A percentile compares a stretch with the other conserved stretches of the same genome.
Evolutionary conservation across 2,329 filamentous ascomycete species (phyloP).

Genomic region (Ceratocystis smalleyi): DNA sequence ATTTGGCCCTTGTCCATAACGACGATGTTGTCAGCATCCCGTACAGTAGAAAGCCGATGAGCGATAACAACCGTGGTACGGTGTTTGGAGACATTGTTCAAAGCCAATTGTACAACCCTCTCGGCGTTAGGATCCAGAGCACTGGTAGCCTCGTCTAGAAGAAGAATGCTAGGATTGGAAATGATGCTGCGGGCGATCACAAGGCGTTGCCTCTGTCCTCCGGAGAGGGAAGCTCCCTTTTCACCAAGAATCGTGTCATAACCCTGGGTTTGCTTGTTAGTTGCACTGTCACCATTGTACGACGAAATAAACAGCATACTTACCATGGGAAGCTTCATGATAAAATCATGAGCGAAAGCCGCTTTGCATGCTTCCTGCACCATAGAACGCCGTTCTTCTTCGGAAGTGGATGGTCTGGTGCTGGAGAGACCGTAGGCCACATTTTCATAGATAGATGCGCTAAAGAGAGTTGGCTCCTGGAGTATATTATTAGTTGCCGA

Average conservation of each 20-base stretch:
- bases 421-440: conserved; percentile 33
- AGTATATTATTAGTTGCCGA: conserved; percentile 10
- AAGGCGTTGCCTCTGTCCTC: conserved; percentile 51
- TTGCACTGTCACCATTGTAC: too few relatives aligned
- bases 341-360: conserved; percentile 39
- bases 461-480: conserved; percentile 39
- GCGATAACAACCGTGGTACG: conserved; percentile 53
- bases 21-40: conserved; percentile 48
- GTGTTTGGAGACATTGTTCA: conserved; percentile 37
- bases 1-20: conserved; percentile 45
- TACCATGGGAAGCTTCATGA: conserved; percentile 31
- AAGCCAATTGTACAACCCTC: conserved; percentile 38
- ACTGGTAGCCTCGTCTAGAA: conserved; percentile 55
- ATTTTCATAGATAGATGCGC: conserved; percentile 37
- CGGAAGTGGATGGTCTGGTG: conserved; percentile 25
- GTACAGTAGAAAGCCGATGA: conserved; percentile 43
- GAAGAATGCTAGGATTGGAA: conserved; percentile 45
- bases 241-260: conserved; percentile 51
- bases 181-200: conserved; percentile 53
- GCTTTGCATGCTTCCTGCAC: conserved; percentile 34
- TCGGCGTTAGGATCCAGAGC: conserved; percentile 35
- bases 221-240: conserved; percentile 47
- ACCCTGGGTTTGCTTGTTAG: conserved; percentile 23
- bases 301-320: background rate
- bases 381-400: conserved; percentile 30